phyloP scores from a whole-genome alignment of 768 basidiomycete species.

The Leccinum longicurvipes region DNA sequence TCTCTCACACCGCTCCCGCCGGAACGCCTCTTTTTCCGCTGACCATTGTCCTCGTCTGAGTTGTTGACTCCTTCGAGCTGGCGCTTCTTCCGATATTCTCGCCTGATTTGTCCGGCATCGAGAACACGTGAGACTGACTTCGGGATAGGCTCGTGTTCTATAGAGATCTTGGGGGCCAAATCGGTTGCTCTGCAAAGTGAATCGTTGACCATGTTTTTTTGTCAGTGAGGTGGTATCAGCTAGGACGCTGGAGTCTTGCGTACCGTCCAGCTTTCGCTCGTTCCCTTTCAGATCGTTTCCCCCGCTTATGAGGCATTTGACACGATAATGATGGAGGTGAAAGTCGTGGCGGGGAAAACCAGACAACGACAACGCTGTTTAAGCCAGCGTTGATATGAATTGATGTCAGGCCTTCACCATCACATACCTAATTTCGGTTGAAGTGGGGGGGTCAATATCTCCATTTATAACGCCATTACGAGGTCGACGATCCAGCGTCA shows the following conservation, averaged over 20 bases:
- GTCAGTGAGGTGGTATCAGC: neutral
- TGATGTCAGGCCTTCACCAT: neutral
- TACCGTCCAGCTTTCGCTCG: slow-evolving; percentile 43
- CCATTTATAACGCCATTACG: neutral
- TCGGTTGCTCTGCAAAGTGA: slow-evolving; percentile 43
- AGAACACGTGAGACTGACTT: slow-evolving; percentile 66
- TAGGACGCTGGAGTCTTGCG: slow-evolving; percentile 7
- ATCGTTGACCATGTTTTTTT: neutral
- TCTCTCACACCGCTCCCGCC: slow-evolving; percentile 18
- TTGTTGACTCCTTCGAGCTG: slow-evolving; percentile 24
- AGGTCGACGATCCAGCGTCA: slow-evolving; percentile 12
- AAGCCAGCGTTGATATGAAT: neutral
- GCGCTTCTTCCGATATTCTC: slow-evolving; percentile 53
- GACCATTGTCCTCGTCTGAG: slow-evolving; percentile 25
- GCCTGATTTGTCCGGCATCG: slow-evolving; percentile 57
- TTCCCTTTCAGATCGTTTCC: slow-evolving; percentile 50
- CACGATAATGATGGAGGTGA: slow-evolving; percentile 22
- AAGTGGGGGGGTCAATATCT: slow-evolving; percentile 4
- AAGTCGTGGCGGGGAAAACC: neutral
- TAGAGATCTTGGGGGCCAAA: slow-evolving; percentile 43
- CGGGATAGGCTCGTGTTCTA: slow-evolving; percentile 60
- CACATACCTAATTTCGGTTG: neutral
- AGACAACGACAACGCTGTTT: slow-evolving; percentile 15
- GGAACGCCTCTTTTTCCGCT: slow-evolving; percentile 29
- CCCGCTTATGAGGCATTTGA: slow-evolving; percentile 66